Evolutionary conservation across 2,329 filamentous ascomycete species (phyloP), one percentile per base, ranked within the genome.

Genomic region (Colletotrichum phormii): DNA sequence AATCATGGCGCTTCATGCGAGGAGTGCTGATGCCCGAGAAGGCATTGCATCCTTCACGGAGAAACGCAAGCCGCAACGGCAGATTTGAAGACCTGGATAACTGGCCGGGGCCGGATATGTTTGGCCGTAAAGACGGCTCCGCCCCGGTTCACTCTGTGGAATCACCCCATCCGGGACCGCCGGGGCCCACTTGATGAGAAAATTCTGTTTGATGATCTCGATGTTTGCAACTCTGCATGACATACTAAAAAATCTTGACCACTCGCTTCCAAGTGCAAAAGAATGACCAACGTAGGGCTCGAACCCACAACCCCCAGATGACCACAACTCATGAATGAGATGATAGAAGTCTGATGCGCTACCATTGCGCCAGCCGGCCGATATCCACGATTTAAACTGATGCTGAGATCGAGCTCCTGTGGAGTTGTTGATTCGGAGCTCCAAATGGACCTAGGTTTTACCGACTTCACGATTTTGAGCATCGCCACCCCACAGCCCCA

Each of bases 1-100:
- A 18, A 75, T 79, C 1, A 81, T 81, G 80, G 76, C 76, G 1
- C 26, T 79, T 67, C 79, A 81, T 61, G 76, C 79, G n/a, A 71
- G 74, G 24, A 73, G 75, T 11, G 77, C 74, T 26, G 80, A 82
- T 66, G 77, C 79, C 18, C 72, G 60, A 61, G 78, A 80, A 53
- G 81, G 80, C 6, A 77, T 81, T 13, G 63, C 67, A 33, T 76
- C 77, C 1, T 81, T 80, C 22, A 26, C 74, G 11, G 69, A 74
- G 9, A 81, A 80, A 75, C 75, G 77, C 49, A 64, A 66, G n/a
- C 75, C 79, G 1, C 33, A 61, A 24, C 80, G 78, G 79, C 70
- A 64, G 61, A 76, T 66, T 6, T 73, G 22, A 69, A 7, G n/a
- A 24, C 29, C 18, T n/a, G 18, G 18, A 9, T 12, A 7, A 18